These are phyloP conservation scores for Solanum verrucosum DNA, from an alignment of 257 asterid species.

Conservation along the genomic window DNA sequence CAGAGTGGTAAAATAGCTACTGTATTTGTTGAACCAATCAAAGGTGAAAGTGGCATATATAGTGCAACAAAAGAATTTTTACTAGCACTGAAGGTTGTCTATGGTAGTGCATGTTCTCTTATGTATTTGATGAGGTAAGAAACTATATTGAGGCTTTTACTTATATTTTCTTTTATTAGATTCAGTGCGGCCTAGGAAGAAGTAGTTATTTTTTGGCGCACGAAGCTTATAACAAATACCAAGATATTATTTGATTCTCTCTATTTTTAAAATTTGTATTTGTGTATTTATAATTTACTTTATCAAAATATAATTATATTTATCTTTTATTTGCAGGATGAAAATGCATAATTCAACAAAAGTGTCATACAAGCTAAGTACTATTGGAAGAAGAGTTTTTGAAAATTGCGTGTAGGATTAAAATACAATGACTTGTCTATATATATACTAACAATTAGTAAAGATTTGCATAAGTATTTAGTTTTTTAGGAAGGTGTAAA, in stretches of 20 bases:
- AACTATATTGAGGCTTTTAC: neutral
- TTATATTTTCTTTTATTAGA: slow-evolving; percentile 23
- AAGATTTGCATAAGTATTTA: too few relatives aligned
- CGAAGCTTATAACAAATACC: slow-evolving; percentile 55
- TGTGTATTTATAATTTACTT: too few relatives aligned
- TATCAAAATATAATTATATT: too few relatives aligned
- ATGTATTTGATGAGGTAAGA: slow-evolving; percentile 84
- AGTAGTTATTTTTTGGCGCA: slow-evolving; percentile 92
- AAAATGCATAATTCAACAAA: too few relatives aligned
- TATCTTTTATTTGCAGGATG: too few relatives aligned
- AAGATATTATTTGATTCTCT: slow-evolving; percentile 29
- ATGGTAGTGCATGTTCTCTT: slow-evolving; percentile 61
- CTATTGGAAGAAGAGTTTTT: too few relatives aligned
- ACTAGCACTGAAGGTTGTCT: slow-evolving; percentile 13
- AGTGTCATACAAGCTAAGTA: too few relatives aligned
- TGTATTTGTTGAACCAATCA: slow-evolving; percentile 84
- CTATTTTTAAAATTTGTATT: too few relatives aligned
- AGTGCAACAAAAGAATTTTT: slow-evolving; percentile 64
- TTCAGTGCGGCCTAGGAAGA: slow-evolving; percentile 92
- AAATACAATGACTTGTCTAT: too few relatives aligned
- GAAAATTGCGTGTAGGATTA: too few relatives aligned
- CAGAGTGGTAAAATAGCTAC: slow-evolving; percentile 67
- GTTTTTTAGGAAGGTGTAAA: too few relatives aligned
- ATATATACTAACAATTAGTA: too few relatives aligned
- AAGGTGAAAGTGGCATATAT: slow-evolving; percentile 93